Conservation (phyloP, 129 eudicot genomes). For the Centella asiatica region DNA sequence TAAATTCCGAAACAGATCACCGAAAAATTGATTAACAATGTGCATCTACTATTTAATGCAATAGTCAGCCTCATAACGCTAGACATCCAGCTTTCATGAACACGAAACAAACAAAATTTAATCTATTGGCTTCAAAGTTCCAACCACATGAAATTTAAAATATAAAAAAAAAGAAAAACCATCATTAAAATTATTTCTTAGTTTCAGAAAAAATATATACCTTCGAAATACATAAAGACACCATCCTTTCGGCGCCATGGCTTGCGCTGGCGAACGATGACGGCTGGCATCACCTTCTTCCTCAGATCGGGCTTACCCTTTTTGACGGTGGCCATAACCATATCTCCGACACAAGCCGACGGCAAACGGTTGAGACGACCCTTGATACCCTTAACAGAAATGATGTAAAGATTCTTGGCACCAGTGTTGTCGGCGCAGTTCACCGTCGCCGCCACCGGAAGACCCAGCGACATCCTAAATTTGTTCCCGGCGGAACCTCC, state of each 20-base stretch:
- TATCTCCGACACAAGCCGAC: constrained; percentile 11
- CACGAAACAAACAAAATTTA: no score
- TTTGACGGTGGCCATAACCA: constrained; percentile 24
- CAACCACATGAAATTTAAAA: no score
- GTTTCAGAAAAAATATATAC: not conserved
- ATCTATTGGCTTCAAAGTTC: no score
- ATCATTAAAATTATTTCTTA: not conserved
- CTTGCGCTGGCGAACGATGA: constrained; percentile 20
- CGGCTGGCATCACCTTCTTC: constrained; percentile 23
- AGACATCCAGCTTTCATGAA: no score
- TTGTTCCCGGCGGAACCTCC: constrained; percentile 16
- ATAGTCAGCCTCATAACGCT: no score
- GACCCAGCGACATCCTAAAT: constrained; percentile 21
- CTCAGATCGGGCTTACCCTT: constrained; percentile 24
- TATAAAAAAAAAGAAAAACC: not conserved
- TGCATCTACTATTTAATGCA: no score
- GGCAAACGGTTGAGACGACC: constrained; percentile 13
- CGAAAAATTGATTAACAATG: no score
- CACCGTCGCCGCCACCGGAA: constrained; percentile 27
- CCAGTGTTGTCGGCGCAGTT: constrained; percentile 18
- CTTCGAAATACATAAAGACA: constrained; percentile 23
- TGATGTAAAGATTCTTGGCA: constrained; percentile 15
- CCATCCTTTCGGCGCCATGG: constrained; percentile 31
- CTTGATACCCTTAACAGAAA: constrained; percentile 13
- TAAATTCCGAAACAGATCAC: no score